These are phyloP conservation scores for Phytomonas francai DNA, from an alignment of 208 protist species.

Conservation along the genomic window DNA sequence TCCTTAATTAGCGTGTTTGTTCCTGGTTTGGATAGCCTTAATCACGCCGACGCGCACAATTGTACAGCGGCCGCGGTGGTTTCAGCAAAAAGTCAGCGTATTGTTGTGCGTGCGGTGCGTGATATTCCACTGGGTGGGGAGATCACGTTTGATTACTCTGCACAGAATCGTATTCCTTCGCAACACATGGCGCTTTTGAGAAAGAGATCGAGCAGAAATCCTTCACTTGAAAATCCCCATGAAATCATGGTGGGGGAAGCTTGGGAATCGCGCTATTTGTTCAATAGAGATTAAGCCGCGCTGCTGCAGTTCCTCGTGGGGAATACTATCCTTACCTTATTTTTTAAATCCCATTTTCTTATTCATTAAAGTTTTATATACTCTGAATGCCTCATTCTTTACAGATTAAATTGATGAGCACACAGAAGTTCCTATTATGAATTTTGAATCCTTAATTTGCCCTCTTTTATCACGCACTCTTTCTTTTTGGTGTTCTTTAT, in stretches of 20 bases:
- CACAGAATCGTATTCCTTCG: not conserved
- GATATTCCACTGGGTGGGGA: conserved; percentile 42
- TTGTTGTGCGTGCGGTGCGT: conserved; percentile 61
- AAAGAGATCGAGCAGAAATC: too few relatives aligned
- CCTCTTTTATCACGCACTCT: too few relatives aligned
- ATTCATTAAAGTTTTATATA: too few relatives aligned
- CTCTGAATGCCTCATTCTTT: too few relatives aligned
- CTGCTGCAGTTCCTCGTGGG: too few relatives aligned
- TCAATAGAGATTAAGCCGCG: conserved; percentile 6
- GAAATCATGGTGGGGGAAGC: conserved; percentile 11
- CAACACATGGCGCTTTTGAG: too few relatives aligned
- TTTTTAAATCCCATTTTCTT: too few relatives aligned
- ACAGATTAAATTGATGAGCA: too few relatives aligned
- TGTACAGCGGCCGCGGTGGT: conserved; percentile 41
- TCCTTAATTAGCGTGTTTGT: conserved; percentile 40
- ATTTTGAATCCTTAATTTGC: too few relatives aligned
- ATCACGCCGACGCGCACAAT: conserved; percentile 26
- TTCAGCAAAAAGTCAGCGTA: conserved; percentile 15
- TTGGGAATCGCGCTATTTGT: conserved; percentile 17
- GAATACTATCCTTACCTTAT: too few relatives aligned
- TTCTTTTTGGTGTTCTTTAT: too few relatives aligned
- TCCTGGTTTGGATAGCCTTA: conserved; percentile 56
- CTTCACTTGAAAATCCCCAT: not conserved
- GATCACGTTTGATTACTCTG: conserved; percentile 59
- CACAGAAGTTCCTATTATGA: too few relatives aligned